These are phyloP conservation scores for Diutina ranongensis DNA, from an alignment of 1,139 yeast genomes.

Conservation along the genomic window DNA sequence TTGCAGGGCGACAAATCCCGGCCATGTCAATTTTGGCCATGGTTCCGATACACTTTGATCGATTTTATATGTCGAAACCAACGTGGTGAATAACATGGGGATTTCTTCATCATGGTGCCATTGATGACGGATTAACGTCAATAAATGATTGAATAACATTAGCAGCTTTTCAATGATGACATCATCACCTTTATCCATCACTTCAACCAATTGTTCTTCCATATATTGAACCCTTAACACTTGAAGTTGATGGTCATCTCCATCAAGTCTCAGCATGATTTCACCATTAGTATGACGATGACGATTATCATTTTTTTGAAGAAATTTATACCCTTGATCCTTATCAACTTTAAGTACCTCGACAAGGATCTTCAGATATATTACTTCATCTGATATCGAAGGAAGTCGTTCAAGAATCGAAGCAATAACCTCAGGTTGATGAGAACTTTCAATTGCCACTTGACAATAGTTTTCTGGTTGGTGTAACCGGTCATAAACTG, in stretches of 20 bases:
- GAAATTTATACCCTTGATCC: neutral
- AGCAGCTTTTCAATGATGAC: neutral
- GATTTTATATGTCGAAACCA: neutral
- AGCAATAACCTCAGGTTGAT: neutral
- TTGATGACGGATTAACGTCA: neutral
- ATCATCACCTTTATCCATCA: neutral
- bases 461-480: neutral
- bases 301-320: neutral
- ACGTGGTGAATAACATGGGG: neutral
- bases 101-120: neutral
- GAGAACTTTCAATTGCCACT: neutral
- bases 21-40: slow-evolving; percentile 5
- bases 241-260: neutral
- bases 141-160: neutral
- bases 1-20: slow-evolving; percentile 1
- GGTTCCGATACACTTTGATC: slow-evolving; percentile 1
- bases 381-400: neutral
- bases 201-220: neutral
- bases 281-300: neutral
- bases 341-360: neutral
- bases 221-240: neutral
- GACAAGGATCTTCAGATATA: neutral
- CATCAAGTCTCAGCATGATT: neutral
- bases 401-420: neutral
- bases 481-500: neutral